phyloP scores from a whole-genome alignment of 2,329 filamentous ascomycete genomes.

The Penicillium sclerotiorum region DNA sequence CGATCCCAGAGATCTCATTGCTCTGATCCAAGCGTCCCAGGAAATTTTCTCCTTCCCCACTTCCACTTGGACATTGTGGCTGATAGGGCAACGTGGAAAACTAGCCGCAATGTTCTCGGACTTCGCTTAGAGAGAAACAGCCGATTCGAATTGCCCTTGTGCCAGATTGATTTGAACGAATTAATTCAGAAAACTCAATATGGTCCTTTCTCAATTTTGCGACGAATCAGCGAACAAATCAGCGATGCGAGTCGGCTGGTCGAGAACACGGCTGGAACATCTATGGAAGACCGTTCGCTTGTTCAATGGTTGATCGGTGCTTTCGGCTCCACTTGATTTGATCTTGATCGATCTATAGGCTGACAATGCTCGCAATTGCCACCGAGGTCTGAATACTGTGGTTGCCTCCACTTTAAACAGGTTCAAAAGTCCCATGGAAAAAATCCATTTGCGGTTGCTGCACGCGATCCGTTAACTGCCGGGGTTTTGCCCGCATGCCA shows the following conservation, averaged over 20 bases:
- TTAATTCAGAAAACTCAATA: too few species aligned
- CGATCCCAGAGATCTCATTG: constrained; percentile 2
- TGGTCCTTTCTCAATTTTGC: too few species aligned
- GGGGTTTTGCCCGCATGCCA: background rate
- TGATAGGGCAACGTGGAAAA: background rate
- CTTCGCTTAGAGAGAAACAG: constrained; percentile 2
- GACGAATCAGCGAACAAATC: too few species aligned
- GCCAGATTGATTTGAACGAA: too few species aligned
- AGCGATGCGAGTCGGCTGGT: too few species aligned
- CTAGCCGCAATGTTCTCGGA: background rate
- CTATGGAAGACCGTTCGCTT: background rate
- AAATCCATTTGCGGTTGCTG: background rate
- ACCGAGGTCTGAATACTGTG: constrained; percentile 3
- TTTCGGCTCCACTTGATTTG: constrained; percentile 10
- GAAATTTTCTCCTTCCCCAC: too few species aligned
- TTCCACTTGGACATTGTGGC: too few species aligned
- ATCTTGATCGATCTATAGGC: constrained; percentile 1
- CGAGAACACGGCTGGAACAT: background rate
- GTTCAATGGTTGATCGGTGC: background rate
- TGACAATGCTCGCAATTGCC: background rate
- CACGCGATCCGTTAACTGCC: background rate
- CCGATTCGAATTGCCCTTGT: constrained; percentile 1
- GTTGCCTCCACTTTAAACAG: background rate
- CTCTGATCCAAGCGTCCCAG: background rate
- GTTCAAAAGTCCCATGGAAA: background rate